Conservation (phyloP, 768 basidiomycete genomes). For the Mycena floridula region DNA sequence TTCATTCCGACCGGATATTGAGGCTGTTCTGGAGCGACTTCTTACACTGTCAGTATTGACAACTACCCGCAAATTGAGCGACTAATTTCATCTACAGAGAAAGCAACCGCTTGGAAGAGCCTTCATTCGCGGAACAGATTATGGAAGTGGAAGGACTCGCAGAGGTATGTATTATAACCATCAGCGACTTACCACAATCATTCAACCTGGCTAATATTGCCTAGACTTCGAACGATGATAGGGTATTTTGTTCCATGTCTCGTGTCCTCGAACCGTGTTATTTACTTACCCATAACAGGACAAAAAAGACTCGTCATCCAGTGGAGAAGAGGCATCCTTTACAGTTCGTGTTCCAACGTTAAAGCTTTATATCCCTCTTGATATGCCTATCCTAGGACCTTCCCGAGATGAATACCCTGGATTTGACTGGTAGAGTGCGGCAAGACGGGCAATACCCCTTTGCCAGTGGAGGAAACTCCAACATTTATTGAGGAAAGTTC, state of each 20-base stretch:
- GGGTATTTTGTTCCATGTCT: too few relatives aligned
- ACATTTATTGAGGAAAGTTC: constrained; percentile 8
- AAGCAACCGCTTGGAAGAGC: too few relatives aligned
- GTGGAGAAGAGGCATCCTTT: constrained; percentile 5
- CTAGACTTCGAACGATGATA: too few relatives aligned
- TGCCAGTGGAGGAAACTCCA: constrained; percentile 5
- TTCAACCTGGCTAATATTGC: neutral
- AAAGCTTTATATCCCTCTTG: neutral
- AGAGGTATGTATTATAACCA: neutral
- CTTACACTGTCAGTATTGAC: neutral
- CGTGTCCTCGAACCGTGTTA: neutral
- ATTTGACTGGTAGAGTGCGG: constrained; percentile 3
- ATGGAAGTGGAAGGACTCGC: neutral
- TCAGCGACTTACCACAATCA: neutral
- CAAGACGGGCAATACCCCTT: constrained; percentile 4
- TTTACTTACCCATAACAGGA: neutral
- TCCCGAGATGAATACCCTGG: neutral
- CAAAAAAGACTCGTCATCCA: neutral
- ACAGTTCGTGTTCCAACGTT: constrained; percentile 1
- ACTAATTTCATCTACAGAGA: neutral
- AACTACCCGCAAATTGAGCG: neutral
- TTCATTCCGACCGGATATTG: neutral
- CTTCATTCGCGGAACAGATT: neutral
- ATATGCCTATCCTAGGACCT: constrained; percentile 4
- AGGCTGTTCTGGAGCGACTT: neutral